phyloP scores from a whole-genome alignment of 257 asterid genomes.

The Voacanga thouarsii region DNA sequence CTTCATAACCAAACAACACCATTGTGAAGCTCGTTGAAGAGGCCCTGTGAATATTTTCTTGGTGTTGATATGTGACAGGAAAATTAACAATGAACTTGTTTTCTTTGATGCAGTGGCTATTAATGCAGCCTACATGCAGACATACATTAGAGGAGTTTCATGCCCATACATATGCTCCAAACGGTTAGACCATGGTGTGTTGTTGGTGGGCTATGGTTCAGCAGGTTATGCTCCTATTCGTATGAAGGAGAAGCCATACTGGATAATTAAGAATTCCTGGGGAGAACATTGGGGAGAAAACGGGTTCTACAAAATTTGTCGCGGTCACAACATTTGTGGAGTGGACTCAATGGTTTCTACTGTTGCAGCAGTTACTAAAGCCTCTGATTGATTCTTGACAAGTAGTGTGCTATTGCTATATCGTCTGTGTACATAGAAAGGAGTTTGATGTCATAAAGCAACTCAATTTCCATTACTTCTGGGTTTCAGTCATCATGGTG shows the following conservation, averaged over 20 bases:
- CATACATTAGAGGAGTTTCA: slow-evolving; percentile 76
- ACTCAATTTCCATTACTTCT: background rate
- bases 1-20: background rate
- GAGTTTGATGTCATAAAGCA: background rate
- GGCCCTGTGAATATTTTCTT: background rate
- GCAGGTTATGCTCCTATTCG: slow-evolving; percentile 61
- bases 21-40: too few relatives aligned
- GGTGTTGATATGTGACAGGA: background rate
- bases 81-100: background rate
- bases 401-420: background rate
- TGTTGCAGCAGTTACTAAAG: slow-evolving; percentile 57
- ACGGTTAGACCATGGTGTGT: slow-evolving; percentile 69
- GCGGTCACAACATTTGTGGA: slow-evolving; percentile 68
- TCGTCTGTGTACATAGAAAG: slow-evolving; percentile 14
- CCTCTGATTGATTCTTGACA: slow-evolving; percentile 5
- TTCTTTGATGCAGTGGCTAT: slow-evolving; percentile 57
- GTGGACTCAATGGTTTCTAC: slow-evolving; percentile 91
- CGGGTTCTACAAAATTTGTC: slow-evolving; percentile 73
- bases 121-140: slow-evolving; percentile 88
- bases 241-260: slow-evolving; percentile 70
- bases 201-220: slow-evolving; percentile 74
- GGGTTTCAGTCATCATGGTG: background rate
- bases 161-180: slow-evolving; percentile 79
- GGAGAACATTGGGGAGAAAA: slow-evolving; percentile 79
- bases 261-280: slow-evolving; percentile 95